A percentile compares a stretch with the other conserved stretches of the same genome.
Evolutionary conservation across 2,329 filamentous ascomycete genomes (phyloP).

Genomic region (Aspergillus novofumigatus): DNA sequence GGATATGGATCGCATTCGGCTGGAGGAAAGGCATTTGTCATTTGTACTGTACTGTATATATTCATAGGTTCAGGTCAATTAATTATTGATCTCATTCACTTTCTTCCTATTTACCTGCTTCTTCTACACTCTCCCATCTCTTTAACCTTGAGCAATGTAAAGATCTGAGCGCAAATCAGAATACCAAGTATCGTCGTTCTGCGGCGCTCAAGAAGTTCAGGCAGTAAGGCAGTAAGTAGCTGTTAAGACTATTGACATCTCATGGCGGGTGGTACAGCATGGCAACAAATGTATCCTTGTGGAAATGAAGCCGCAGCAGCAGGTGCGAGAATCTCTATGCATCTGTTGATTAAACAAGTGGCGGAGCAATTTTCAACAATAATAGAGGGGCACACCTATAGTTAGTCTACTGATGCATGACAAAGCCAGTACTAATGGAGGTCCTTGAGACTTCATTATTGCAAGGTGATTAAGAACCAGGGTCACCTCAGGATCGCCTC

Average conservation of each 20-base stretch:
- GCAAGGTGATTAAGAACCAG: background rate
- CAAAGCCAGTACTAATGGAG: too few species aligned
- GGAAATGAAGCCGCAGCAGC: slow-evolving; percentile 60
- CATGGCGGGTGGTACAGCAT: slow-evolving; percentile 54
- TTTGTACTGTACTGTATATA: background rate
- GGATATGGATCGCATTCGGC: slow-evolving; percentile 1
- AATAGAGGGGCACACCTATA: too few species aligned
- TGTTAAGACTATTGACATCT: slow-evolving; percentile 23
- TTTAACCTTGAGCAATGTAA: too few species aligned
- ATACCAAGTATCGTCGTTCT: too few species aligned
- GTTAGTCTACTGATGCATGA: too few species aligned
- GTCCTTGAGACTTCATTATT: background rate
- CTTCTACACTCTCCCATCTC: too few species aligned
- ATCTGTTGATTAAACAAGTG: slow-evolving; percentile 8
- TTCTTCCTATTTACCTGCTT: too few species aligned
- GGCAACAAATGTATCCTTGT: slow-evolving; percentile 54
- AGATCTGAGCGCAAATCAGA: slow-evolving; percentile 29
- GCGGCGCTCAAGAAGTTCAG: too few species aligned
- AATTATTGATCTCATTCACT: background rate
- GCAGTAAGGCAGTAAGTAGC: too few species aligned
- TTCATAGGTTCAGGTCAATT: background rate
- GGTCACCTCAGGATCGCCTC: slow-evolving; percentile 29
- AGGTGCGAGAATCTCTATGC: slow-evolving; percentile 46
- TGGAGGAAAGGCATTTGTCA: background rate
- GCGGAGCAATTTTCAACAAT: too few species aligned